These are phyloP conservation scores for Coniochaeta sp. DNA, from an alignment of 2,329 filamentous ascomycete species.

Conservation along the genomic window DNA sequence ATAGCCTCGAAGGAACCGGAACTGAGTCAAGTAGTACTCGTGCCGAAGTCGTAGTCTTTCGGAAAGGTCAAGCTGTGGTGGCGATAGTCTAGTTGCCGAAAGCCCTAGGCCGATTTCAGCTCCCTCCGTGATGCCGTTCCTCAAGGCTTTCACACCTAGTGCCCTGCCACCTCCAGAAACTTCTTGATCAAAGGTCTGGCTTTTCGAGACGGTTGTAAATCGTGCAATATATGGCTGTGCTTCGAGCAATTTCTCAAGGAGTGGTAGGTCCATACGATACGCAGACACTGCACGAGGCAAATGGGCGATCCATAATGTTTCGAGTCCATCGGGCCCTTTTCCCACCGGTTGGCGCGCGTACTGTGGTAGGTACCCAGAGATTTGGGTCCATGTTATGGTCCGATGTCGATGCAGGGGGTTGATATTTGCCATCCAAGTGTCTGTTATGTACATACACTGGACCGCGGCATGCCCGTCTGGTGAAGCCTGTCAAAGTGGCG, in stretches of 20 bases:
- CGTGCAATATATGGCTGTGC: background rate
- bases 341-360: background rate
- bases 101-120: background rate
- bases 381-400: background rate
- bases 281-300: too few species aligned
- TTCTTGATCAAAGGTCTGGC: background rate
- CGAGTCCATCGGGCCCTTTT: background rate
- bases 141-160: background rate
- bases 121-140: background rate
- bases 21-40: too few species aligned
- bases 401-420: background rate
- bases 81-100: background rate
- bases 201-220: background rate
- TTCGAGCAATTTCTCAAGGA: background rate
- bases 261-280: too few species aligned
- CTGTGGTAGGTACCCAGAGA: background rate
- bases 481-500: background rate
- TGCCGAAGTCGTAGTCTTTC: too few species aligned
- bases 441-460: background rate
- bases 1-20: too few species aligned
- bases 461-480: background rate
- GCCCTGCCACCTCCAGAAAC: background rate
- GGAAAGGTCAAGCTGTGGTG: background rate
- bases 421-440: background rate
- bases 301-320: background rate